Evolutionary conservation across 2,329 filamentous ascomycete genomes (phyloP).

Genomic region (Paraphaeosphaeria minitans): DNA sequence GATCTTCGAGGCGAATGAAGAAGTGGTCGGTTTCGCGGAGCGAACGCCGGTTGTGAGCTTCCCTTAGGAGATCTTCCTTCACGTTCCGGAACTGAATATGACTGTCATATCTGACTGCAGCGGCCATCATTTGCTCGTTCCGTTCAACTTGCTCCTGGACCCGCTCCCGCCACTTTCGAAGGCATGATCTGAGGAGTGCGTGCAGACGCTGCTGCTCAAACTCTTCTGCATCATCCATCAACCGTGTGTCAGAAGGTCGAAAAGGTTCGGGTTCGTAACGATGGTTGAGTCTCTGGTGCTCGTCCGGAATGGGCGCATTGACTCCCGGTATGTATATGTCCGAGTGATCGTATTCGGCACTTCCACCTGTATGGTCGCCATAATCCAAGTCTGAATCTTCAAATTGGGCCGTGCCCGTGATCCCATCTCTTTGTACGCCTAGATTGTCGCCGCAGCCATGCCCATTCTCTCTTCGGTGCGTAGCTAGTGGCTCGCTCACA

Average conservation of each 20-base stretch:
- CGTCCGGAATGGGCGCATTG: constrained; percentile 42
- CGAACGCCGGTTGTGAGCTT: constrained; percentile 45
- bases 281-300: constrained; percentile 19
- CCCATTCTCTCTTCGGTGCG: constrained; percentile 25
- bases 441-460: constrained; percentile 40
- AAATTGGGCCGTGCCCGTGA: constrained; percentile 17
- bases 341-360: constrained; percentile 35
- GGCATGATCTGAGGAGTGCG: constrained; percentile 31
- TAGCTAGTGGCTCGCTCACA: constrained; percentile 18
- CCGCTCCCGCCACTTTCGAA: constrained; percentile 56
- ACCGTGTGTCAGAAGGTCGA: constrained; percentile 56
- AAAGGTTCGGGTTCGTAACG: constrained; percentile 47
- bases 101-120: constrained; percentile 56
- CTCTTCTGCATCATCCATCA: constrained; percentile 57
- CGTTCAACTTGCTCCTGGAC: constrained; percentile 38
- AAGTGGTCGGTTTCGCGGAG: constrained; percentile 57
- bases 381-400: constrained; percentile 31
- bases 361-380: constrained; percentile 39
- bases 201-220: constrained; percentile 40
- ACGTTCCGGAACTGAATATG: constrained; percentile 58
- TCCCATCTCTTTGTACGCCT: constrained; percentile 32
- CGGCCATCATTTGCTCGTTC: constrained; percentile 31
- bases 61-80: constrained; percentile 49
- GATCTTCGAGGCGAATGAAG: constrained; percentile 61
- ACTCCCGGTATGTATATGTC: constrained; percentile 42